These are phyloP conservation scores for Vanderwaltozyma tropicalis DNA, from an alignment of 805 yeast species.

Conservation along the genomic window DNA sequence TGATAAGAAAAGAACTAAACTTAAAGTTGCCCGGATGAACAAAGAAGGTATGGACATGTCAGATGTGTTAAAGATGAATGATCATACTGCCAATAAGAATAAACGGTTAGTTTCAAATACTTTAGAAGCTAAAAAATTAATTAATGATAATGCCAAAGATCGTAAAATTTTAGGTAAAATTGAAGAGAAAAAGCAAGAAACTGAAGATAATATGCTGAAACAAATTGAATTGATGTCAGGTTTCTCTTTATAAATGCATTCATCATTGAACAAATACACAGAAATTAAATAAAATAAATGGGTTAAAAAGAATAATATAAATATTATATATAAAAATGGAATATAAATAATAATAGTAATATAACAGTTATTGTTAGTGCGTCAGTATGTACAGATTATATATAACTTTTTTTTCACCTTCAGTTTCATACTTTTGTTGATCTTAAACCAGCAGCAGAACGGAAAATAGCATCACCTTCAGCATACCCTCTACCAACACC, in stretches of 20 bases:
- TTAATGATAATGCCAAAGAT: constrained; percentile 23
- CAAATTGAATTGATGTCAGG: constrained; percentile 29
- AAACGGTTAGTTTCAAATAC: not conserved
- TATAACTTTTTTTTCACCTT: not conserved
- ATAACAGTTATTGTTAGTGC: no score
- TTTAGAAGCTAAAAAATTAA: constrained; percentile 13
- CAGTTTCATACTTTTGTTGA: constrained; percentile 51
- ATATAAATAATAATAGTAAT: no score
- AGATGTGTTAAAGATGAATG: constrained; percentile 1
- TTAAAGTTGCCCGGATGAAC: constrained; percentile 17
- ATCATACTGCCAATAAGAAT: not conserved
- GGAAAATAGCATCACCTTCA: constrained; percentile 95
- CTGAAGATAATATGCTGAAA: constrained; percentile 20
- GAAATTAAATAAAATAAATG: not conserved
- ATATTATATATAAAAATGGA: no score
- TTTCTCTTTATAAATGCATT: constrained; percentile 22
- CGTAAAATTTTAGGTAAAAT: constrained; percentile 13
- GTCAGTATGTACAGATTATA: no score
- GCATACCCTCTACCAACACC: constrained; percentile 97
- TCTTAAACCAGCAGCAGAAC: constrained; percentile 72
- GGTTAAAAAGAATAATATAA: not conserved
- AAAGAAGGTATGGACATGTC: constrained; percentile 8
- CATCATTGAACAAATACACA: no score
- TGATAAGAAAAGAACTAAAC: constrained; percentile 20
- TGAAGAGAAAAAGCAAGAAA: constrained; percentile 16